Percentiles rank a stretch among this genome's conserved stretches.
These are phyloP conservation scores for Penicillium coffeae DNA, from an alignment of 495 filamentous ascomycete species.

Conservation along the genomic window DNA sequence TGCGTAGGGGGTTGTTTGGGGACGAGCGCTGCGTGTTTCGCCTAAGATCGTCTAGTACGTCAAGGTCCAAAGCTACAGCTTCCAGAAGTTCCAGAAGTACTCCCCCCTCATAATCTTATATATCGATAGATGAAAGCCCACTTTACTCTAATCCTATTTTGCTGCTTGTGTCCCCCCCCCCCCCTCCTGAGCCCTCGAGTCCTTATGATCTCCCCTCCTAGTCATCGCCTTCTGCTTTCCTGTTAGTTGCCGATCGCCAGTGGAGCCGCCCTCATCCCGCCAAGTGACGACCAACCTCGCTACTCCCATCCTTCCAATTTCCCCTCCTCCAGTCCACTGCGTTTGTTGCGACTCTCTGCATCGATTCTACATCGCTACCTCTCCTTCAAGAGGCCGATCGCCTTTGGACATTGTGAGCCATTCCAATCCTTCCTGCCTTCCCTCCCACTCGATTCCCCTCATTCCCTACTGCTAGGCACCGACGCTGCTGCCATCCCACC, in stretches of 20 bases:
- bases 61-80: background rate
- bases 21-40: background rate
- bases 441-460: constrained; percentile 13
- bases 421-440: constrained; percentile 5
- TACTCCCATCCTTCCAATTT: constrained; percentile 16
- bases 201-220: constrained; percentile 1
- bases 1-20: background rate
- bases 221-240: constrained; percentile 16
- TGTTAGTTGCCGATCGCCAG: constrained; percentile 43
- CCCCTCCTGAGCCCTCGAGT: no score
- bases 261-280: constrained; percentile 40
- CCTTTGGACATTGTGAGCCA: constrained; percentile 10
- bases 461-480: constrained; percentile 26
- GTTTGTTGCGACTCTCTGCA: constrained; percentile 11
- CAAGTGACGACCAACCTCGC: constrained; percentile 36
- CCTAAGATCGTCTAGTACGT: background rate
- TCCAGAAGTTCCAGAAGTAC: background rate
- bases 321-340: constrained; percentile 9
- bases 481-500: constrained; percentile 11
- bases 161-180: background rate
- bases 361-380: constrained; percentile 11
- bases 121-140: background rate
- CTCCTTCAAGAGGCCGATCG: constrained; percentile 5
- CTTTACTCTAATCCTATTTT: background rate
- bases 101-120: background rate